phyloP scores from a whole-genome alignment of 768 basidiomycete genomes.

The Russula sp. region DNA sequence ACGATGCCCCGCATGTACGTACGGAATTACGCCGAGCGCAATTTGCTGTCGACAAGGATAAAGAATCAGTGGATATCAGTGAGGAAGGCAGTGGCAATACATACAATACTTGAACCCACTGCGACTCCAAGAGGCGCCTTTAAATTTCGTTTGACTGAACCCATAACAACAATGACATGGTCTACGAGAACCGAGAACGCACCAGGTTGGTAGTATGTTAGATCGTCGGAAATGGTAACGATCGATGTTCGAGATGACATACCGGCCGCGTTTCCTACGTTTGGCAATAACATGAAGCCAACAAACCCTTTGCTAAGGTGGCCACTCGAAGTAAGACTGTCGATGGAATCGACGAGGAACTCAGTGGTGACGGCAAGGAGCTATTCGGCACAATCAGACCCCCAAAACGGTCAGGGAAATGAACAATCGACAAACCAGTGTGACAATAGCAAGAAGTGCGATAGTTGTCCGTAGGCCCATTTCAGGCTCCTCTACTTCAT shows the following conservation, averaged over 20 bases:
- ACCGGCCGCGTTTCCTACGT: slow-evolving; percentile 89
- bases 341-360: slow-evolving; percentile 76
- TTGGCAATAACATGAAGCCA: slow-evolving; percentile 83
- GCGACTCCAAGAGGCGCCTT: slow-evolving; percentile 85
- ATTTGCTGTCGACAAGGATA: slow-evolving; percentile 56
- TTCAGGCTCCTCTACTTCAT: slow-evolving; percentile 35
- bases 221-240: neutral
- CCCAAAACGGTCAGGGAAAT: neutral
- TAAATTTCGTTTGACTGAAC: slow-evolving; percentile 85
- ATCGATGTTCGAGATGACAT: slow-evolving; percentile 25
- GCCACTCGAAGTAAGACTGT: slow-evolving; percentile 59
- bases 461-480: slow-evolving; percentile 39
- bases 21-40: slow-evolving; percentile 83
- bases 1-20: slow-evolving; percentile 35
- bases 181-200: slow-evolving; percentile 42
- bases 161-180: slow-evolving; percentile 87
- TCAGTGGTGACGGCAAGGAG: slow-evolving; percentile 57
- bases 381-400: slow-evolving; percentile 25
- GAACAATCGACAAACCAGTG: slow-evolving; percentile 37
- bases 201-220: slow-evolving; percentile 24
- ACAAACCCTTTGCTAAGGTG: slow-evolving; percentile 76
- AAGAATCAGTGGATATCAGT: neutral
- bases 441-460: slow-evolving; percentile 39
- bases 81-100: slow-evolving; percentile 34
- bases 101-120: slow-evolving; percentile 79